Base-by-base conservation (phyloP, 306 rosid genomes). In the Astragalus membranaceus region DNA sequence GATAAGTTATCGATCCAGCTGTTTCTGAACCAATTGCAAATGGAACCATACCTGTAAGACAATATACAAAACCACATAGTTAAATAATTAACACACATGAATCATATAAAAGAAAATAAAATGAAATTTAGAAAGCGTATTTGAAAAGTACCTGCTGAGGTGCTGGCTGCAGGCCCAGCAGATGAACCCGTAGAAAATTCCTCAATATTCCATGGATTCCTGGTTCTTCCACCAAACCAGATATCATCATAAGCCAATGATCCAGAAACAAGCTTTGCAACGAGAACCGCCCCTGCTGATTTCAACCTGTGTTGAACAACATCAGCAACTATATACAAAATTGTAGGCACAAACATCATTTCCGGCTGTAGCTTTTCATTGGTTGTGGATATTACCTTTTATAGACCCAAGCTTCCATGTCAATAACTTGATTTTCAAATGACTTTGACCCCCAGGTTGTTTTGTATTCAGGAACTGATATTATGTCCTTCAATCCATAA, bases 221-320 rank as follows among this genome's bases (percentile, higher is more conserved):
- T 88, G 4, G 96, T 87, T 81, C 95, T 78, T 10, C 96, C 92
- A 7, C 95, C 95, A 58, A 87, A 92, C 98, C 92, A 87, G 59
- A 92, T 82, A 75, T 89, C 96, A 77, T 92, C 90, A 72, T 87
- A 92, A 50, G 96, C 96, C 78, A 92, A 79, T 8, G 88, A 83
- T 70, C 95, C 92, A 49, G 92, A 14, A 74, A 84, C 98, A 78
- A 89, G 95, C 80, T 87, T 92, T 47, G 96, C 90, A 74, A 87
- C 87, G 13, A 92, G 96, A 84, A 92, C 87, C 1, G 88, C 88
- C 58, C 88, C 92, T 0, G 87, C 84, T 50, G 85, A 84, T 70
- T 82, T 86, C 78, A 87, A 76, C 76, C 95, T 87, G 66, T 14
- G 63, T n/a, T 6, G 23, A 51, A 30, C 36, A 30, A 44, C 66